Conservation (phyloP, 1,284 basidiomycete species). For the Volvariella surrecta region DNA sequence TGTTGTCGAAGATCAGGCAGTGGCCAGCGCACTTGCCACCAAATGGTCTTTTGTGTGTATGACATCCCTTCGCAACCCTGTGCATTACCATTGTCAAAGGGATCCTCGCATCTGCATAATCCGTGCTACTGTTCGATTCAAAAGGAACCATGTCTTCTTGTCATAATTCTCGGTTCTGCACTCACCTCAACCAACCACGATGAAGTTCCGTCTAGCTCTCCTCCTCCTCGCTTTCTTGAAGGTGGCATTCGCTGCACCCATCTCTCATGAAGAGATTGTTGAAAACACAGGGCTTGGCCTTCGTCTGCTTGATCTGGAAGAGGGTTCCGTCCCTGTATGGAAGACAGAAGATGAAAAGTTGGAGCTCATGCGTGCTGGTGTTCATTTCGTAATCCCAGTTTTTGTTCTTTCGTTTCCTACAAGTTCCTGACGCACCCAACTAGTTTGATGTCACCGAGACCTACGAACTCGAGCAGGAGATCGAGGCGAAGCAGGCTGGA, state of each 20-base stretch:
- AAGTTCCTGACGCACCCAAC: conserved; percentile 1
- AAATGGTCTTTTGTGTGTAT: too few relatives aligned
- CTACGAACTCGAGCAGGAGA: conserved; percentile 36
- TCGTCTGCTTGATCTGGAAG: conserved; percentile 39
- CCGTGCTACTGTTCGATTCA: too few relatives aligned
- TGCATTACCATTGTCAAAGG: too few relatives aligned
- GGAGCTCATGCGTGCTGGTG: conserved; percentile 22
- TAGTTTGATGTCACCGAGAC: conserved; percentile 44
- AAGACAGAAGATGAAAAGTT: conserved; percentile 32
- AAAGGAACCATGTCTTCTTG: neutral
- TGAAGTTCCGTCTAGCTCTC: conserved; percentile 16
- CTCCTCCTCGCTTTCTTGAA: conserved; percentile 15
- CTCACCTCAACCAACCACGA: conserved; percentile 6
- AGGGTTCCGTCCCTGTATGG: conserved; percentile 38
- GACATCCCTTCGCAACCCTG: too few relatives aligned
- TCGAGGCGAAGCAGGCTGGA: conserved; percentile 10
- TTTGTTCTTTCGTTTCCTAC: neutral
- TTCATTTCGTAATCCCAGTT: conserved; percentile 23
- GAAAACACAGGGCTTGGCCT: conserved; percentile 29
- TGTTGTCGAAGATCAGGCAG: too few relatives aligned
- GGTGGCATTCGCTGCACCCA: conserved; percentile 19
- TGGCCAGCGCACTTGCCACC: too few relatives aligned
- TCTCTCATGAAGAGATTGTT: conserved; percentile 25
- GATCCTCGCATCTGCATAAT: too few relatives aligned
- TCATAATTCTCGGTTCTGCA: conserved; percentile 5